These are phyloP conservation scores for Entonaema liquescens DNA, from an alignment of 495 filamentous ascomycete species.

Conservation along the genomic window DNA sequence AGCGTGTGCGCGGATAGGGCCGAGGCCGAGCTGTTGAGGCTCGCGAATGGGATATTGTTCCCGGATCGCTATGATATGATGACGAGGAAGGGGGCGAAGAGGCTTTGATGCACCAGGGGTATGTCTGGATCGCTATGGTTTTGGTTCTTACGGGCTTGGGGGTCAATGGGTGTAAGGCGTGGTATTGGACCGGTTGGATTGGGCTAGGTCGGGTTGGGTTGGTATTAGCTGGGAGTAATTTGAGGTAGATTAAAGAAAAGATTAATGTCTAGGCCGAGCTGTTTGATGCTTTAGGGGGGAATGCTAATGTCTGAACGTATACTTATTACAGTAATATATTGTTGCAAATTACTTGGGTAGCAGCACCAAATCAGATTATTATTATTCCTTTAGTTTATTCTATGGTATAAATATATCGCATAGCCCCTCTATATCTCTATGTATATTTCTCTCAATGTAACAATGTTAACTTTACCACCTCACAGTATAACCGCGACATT, in stretches of 20 bases:
- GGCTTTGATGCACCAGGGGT: background rate
- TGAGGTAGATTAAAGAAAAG: too few species aligned
- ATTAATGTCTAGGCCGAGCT: too few species aligned
- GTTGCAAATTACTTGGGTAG: background rate
- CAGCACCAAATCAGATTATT: too few species aligned
- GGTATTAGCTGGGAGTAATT: background rate
- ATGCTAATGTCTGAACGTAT: background rate
- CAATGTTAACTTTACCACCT: too few species aligned
- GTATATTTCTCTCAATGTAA: too few species aligned
- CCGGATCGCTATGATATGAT: conserved; percentile 53
- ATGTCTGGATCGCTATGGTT: background rate
- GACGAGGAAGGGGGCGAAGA: conserved; percentile 21
- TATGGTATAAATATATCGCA: too few species aligned
- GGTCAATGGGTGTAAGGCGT: background rate
- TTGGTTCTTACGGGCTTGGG: background rate
- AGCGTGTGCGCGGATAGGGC: conserved; percentile 1
- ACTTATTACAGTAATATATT: background rate
- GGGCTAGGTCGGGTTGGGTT: background rate
- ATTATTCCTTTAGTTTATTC: too few species aligned
- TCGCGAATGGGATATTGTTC: conserved; percentile 58
- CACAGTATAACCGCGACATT: background rate
- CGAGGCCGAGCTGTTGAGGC: conserved; percentile 46
- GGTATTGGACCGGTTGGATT: background rate
- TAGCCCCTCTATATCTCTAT: too few species aligned
- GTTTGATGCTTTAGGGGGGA: background rate